Conservation (phyloP, 108 stramenopile genomes). For the Stephanodiscus triporus region DNA sequence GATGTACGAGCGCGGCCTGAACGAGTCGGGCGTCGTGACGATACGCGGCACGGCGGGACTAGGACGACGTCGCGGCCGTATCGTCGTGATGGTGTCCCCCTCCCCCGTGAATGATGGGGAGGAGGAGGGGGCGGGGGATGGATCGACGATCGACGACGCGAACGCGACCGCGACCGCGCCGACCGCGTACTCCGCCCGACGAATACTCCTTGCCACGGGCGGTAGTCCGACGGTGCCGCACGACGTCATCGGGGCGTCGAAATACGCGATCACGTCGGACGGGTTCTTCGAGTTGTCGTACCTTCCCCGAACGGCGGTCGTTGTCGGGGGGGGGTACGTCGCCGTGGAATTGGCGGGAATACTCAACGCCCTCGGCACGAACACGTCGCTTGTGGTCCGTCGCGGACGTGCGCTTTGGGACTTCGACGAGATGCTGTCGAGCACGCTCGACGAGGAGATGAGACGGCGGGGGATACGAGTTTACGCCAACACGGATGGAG, state of each 20-base stretch:
- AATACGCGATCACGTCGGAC: constrained; percentile 79
- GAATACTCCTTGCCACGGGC: constrained; percentile 87
- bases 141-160: constrained; percentile 3
- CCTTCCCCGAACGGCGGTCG: constrained; percentile 77
- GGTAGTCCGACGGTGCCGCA: constrained; percentile 73
- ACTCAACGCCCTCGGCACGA: constrained; percentile 80
- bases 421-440: constrained; percentile 75
- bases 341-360: constrained; percentile 91
- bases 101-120: no score
- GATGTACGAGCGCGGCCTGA: constrained; percentile 82
- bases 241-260: constrained; percentile 54
- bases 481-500: constrained; percentile 61
- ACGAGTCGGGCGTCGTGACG: constrained; percentile 69
- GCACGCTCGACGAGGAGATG: constrained; percentile 76
- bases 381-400: constrained; percentile 76
- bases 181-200: constrained; percentile 77
- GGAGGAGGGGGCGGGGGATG: no score
- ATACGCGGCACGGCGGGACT: constrained; percentile 44
- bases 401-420: constrained; percentile 62
- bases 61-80: no score
- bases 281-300: constrained; percentile 91
- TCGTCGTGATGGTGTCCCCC: constrained; percentile 9
- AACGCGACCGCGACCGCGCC: constrained; percentile 17
- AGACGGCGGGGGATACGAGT: constrained; percentile 64
- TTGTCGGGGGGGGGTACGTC: constrained; percentile 94